Evolutionary conservation across 805 yeast species (phyloP), one percentile per base, ranked within the genome.

Genomic region (Maudiozyma serrabonitensis): DNA sequence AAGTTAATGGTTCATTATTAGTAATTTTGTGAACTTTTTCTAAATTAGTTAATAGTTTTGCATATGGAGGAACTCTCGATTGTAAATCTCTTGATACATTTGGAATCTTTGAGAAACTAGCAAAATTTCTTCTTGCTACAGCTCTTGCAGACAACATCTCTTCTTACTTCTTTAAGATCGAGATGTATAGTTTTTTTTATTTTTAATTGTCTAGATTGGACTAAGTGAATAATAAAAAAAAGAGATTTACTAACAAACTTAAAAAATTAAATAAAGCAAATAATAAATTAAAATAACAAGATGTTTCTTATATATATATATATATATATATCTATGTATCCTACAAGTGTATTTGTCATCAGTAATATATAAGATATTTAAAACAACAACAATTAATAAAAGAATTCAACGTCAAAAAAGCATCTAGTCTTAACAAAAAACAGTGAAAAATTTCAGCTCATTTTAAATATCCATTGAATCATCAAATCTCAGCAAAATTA

Each of bases 51-150:
- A 86, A 69, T 52, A 91, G 74, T 67, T 84, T 82, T 46, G 81
- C 80, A 64, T 90, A 90, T 46, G 98, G 97, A 5, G 99, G 98
- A 19, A 88, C 79, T 64, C 95, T 78, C 26, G 87, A 70, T 61
- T 72, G 71, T 64, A 69, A 81, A 44, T 82, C 86, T 15, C 70
- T 61, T 5, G 95, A 89, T 8, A 81, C 75, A n/a, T 54, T 28
- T 31, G 56, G 60, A 32, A 58, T 47, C 35, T 47, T 52, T 40
- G 59, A 56, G 21, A 56, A 57, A 19, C 57, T 56, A 1, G 65
- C 62, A 48, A 63, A 43, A n/a, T 49, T 52, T 51, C 64, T 57
- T 50, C 58, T 61, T n/a, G 50, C 41, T 18, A 48, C 45, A 21
- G 56, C 59, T 40, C 45, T 51, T 18, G 54, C 50, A 26, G 65